Conservation (phyloP, 768 basidiomycete species). For the Suillus sp. region DNA sequence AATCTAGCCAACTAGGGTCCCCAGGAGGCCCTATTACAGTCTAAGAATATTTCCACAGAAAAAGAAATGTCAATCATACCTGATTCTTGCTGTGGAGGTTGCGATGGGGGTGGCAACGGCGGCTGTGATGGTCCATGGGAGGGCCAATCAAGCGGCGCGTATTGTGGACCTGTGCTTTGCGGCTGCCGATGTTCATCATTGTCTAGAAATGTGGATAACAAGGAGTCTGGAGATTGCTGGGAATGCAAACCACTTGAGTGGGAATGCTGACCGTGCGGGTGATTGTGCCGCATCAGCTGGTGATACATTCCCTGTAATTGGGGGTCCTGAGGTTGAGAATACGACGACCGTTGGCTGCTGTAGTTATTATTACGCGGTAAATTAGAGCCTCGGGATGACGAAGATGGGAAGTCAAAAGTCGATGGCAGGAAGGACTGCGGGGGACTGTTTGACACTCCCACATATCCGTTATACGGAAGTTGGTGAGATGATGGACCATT, state of each 20-base stretch:
- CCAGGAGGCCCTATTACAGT: slow-evolving; percentile 25
- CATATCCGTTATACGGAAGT: slow-evolving; percentile 26
- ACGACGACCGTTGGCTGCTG: slow-evolving; percentile 28
- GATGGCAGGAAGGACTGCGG: slow-evolving; percentile 27
- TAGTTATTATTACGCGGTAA: slow-evolving; percentile 29
- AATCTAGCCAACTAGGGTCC: slow-evolving; percentile 38
- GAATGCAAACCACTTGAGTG: slow-evolving; percentile 21
- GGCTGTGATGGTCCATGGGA: slow-evolving; percentile 32
- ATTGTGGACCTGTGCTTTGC: slow-evolving; percentile 27
- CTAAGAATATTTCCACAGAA: slow-evolving; percentile 5
- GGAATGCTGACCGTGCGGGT: slow-evolving; percentile 22
- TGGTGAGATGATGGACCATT: slow-evolving; percentile 33
- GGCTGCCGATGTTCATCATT: slow-evolving; percentile 30
- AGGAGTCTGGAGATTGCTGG: slow-evolving; percentile 26
- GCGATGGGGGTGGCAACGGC: slow-evolving; percentile 13
- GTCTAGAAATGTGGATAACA: slow-evolving; percentile 35
- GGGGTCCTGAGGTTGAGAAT: slow-evolving; percentile 30
- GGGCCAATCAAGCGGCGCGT: slow-evolving; percentile 35
- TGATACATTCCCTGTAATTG: slow-evolving; percentile 36
- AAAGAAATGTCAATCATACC: slow-evolving; percentile 16
- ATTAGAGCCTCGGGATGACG: slow-evolving; percentile 24
- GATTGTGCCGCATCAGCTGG: slow-evolving; percentile 28
- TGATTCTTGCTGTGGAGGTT: slow-evolving; percentile 28
- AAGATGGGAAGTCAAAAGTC: slow-evolving; percentile 33
- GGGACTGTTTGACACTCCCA: slow-evolving; percentile 26